Percentiles rank a stretch among this genome's conserved stretches.
phyloP scores from a whole-genome alignment of 2,329 filamentous ascomycete genomes.

The Calonectria fujianensis region DNA sequence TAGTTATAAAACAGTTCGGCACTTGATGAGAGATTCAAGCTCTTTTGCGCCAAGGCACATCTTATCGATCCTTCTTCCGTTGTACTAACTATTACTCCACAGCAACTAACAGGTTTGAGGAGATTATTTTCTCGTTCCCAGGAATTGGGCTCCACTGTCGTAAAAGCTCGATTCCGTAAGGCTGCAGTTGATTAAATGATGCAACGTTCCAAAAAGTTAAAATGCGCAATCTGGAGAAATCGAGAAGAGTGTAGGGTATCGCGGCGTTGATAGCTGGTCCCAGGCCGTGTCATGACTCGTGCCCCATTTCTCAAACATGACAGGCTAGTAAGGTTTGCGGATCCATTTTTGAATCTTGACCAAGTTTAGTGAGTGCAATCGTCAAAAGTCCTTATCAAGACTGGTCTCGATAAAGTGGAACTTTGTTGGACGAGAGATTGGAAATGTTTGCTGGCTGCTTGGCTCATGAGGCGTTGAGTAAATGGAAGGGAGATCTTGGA shows the following conservation, averaged over 20 bases:
- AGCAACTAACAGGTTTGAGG: neutral
- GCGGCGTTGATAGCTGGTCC: neutral
- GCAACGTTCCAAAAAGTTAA: neutral
- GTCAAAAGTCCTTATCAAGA: conserved; percentile 7
- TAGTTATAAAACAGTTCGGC: too few species aligned
- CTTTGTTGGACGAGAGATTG: neutral
- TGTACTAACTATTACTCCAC: neutral
- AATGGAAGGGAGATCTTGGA: neutral
- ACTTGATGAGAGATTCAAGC: neutral
- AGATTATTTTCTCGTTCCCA: neutral
- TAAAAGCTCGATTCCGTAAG: neutral
- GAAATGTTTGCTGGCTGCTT: neutral
- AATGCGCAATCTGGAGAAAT: neutral
- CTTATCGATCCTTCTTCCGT: neutral
- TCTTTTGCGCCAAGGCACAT: neutral
- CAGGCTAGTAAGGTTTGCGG: neutral
- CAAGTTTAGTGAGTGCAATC: neutral
- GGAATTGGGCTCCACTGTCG: neutral
- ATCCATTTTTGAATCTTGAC: neutral
- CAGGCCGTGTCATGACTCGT: neutral
- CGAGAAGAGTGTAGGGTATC: neutral
- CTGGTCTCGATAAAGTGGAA: conserved; percentile 14
- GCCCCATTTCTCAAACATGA: neutral
- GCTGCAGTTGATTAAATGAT: too few species aligned
- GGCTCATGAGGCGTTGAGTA: neutral